Evolutionary conservation across 352 stramenopile species (phyloP).

Genomic region (Phytophthora brassicae): DNA sequence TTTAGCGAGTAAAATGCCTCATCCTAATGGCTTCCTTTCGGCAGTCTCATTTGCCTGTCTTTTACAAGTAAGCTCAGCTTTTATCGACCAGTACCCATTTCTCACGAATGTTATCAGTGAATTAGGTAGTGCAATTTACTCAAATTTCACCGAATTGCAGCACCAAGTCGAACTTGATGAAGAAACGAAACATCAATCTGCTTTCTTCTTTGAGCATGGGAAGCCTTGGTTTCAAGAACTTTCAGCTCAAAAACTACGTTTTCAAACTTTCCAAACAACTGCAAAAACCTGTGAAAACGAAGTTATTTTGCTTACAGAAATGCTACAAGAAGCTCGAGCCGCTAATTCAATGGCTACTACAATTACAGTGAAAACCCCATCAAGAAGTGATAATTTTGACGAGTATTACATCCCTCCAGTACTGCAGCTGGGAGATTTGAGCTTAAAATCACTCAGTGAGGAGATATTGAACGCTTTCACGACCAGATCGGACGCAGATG

Average conservation of each 20-base stretch:
- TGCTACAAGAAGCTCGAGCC: conserved; percentile 39
- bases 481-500: conserved; percentile 37
- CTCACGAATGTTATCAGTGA: conserved; percentile 43
- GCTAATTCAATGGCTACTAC: conserved; percentile 20
- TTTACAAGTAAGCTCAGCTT: conserved; percentile 42
- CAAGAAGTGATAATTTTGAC: conserved; percentile 18
- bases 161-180: conserved; percentile 4
- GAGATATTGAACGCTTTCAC: conserved; percentile 58
- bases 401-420: conserved; percentile 28
- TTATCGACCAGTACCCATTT: conserved; percentile 57
- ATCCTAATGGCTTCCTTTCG: conserved; percentile 56
- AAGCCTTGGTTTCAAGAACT: conserved; percentile 51
- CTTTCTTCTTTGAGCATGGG: conserved; percentile 53
- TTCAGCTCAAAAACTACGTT: conserved; percentile 25
- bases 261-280: conserved; percentile 23
- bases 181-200: conserved; percentile 26
- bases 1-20: conserved; percentile 43
- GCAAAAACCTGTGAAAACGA: conserved; percentile 36
- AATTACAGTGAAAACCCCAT: conserved; percentile 1
- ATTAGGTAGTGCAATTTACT: conserved; percentile 40
- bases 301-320: conserved; percentile 36
- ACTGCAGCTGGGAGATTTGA: conserved; percentile 40
- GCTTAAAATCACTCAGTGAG: conserved; percentile 41
- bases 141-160: conserved; percentile 40
- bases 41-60: conserved; percentile 52